These are phyloP conservation scores for Fusarium dimerum DNA, from an alignment of 2,329 filamentous ascomycete species.

Conservation along the genomic window DNA sequence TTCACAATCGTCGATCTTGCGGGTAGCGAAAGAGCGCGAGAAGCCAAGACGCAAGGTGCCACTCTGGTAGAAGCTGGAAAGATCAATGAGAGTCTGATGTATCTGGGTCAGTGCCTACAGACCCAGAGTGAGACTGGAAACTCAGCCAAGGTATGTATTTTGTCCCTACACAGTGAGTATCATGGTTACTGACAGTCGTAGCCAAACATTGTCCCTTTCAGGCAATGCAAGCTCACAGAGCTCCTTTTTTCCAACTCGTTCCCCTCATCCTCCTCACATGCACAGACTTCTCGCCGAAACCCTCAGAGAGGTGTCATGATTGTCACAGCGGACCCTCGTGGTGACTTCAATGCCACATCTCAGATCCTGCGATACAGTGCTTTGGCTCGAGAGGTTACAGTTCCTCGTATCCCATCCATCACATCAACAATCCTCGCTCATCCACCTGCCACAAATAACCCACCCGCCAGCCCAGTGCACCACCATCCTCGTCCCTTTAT, in stretches of 20 bases:
- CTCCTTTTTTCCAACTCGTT: slow-evolving; percentile 87
- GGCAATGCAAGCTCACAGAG: slow-evolving; percentile 84
- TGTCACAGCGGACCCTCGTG: slow-evolving; percentile 87
- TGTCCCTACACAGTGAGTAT: background rate
- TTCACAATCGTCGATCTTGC: slow-evolving; percentile 91
- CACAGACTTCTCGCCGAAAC: slow-evolving; percentile 51
- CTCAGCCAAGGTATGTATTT: slow-evolving; percentile 64
- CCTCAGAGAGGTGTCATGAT: slow-evolving; percentile 94
- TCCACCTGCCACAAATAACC: slow-evolving; percentile 27
- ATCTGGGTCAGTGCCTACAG: slow-evolving; percentile 93
- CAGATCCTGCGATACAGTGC: slow-evolving; percentile 95
- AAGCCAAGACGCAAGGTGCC: slow-evolving; percentile 90
- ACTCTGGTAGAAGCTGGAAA: slow-evolving; percentile 95
- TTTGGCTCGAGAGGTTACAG: slow-evolving; percentile 87
- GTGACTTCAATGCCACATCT: slow-evolving; percentile 95
- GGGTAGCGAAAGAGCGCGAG: slow-evolving; percentile 88
- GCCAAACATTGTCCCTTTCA: slow-evolving; percentile 74
- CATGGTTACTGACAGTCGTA: slow-evolving; percentile 36
- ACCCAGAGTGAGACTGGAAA: slow-evolving; percentile 83
- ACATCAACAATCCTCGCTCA: slow-evolving; percentile 66
- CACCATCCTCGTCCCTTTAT: slow-evolving; percentile 43
- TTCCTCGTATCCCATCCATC: slow-evolving; percentile 83
- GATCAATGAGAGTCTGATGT: slow-evolving; percentile 99
- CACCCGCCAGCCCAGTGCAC: slow-evolving; percentile 33
- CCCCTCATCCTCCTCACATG: slow-evolving; percentile 56